phyloP scores from a whole-genome alignment of 805 yeast species.

The Nakazawaea anatomiae region DNA sequence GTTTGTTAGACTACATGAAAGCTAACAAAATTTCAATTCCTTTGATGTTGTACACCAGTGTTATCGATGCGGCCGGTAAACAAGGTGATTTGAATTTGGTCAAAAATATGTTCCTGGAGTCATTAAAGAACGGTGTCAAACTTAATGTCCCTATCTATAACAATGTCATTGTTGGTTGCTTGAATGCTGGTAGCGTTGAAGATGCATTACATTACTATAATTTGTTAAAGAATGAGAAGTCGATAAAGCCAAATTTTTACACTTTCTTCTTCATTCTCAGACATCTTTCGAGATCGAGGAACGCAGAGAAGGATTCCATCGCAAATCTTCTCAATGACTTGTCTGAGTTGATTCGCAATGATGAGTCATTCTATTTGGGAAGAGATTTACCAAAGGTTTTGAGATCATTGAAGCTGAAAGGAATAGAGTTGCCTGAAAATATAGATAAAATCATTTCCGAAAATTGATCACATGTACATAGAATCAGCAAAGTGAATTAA shows the following conservation, averaged over 20 bases:
- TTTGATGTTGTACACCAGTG: slow-evolving; percentile 34
- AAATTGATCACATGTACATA: not conserved
- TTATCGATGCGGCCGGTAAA: slow-evolving; percentile 41
- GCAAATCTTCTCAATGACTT: slow-evolving; percentile 34
- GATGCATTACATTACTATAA: slow-evolving; percentile 36
- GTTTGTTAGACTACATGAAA: slow-evolving; percentile 37
- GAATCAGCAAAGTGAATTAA: not conserved
- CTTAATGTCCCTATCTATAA: slow-evolving; percentile 36
- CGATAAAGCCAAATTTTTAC: slow-evolving; percentile 38
- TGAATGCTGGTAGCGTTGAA: slow-evolving; percentile 28
- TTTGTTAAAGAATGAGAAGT: slow-evolving; percentile 21
- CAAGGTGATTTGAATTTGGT: slow-evolving; percentile 38
- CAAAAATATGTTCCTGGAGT: slow-evolving; percentile 30
- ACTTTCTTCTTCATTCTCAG: slow-evolving; percentile 42
- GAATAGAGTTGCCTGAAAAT: slow-evolving; percentile 16
- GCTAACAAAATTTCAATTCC: slow-evolving; percentile 24
- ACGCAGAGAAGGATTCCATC: slow-evolving; percentile 22
- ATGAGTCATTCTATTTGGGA: slow-evolving; percentile 26
- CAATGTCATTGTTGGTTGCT: slow-evolving; percentile 43
- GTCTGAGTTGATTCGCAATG: slow-evolving; percentile 18
- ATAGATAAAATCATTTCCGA: slow-evolving; percentile 6
- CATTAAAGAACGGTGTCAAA: slow-evolving; percentile 25
- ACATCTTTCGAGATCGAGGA: slow-evolving; percentile 20
- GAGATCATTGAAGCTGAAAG: slow-evolving; percentile 14
- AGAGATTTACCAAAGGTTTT: slow-evolving; percentile 31